Evolutionary conservation across 2,329 filamentous ascomycete species (phyloP).

Genomic region (Aspergillus costaricaensis): DNA sequence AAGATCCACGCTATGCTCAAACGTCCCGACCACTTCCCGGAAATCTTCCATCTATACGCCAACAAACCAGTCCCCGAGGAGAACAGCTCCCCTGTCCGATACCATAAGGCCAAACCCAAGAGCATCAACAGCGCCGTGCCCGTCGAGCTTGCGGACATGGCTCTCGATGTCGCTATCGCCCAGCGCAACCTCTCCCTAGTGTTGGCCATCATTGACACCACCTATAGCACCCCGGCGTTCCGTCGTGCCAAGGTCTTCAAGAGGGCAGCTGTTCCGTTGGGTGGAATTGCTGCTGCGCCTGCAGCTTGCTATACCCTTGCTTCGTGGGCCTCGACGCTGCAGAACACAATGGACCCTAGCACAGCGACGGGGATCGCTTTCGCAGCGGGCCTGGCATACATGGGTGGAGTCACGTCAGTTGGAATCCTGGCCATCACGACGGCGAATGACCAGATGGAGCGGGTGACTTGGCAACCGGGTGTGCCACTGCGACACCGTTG

Average conservation of each 20-base stretch:
- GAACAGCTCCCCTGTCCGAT: conserved; percentile 61
- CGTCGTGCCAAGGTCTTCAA: conserved; percentile 46
- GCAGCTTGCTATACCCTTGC: conserved; percentile 65
- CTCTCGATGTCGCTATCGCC: conserved; percentile 77
- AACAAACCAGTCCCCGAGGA: conserved; percentile 73
- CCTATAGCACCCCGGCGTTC: conserved; percentile 48
- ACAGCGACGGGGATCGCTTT: conserved; percentile 78
- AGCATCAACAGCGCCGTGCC: conserved; percentile 72
- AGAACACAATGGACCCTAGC: conserved; percentile 73
- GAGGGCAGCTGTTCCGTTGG: conserved; percentile 42
- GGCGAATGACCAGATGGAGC: conserved; percentile 90
- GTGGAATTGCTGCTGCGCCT: conserved; percentile 41
- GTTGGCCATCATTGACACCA: conserved; percentile 72
- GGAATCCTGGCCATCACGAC: conserved; percentile 84
- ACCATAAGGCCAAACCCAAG: conserved; percentile 66
- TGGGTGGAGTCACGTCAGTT: conserved; percentile 76
- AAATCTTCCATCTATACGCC: conserved; percentile 78
- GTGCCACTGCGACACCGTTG: conserved; percentile 79
- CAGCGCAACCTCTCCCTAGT: conserved; percentile 76
- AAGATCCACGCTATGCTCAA: conserved; percentile 72
- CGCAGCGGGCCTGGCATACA: conserved; percentile 78
- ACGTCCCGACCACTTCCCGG: conserved; percentile 73
- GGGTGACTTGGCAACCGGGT: conserved; percentile 86
- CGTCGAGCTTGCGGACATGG: conserved; percentile 67
- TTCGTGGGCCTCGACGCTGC: conserved; percentile 64